Conservation (phyloP, 129 eudicot species). For the Artemisia tridentata region DNA sequence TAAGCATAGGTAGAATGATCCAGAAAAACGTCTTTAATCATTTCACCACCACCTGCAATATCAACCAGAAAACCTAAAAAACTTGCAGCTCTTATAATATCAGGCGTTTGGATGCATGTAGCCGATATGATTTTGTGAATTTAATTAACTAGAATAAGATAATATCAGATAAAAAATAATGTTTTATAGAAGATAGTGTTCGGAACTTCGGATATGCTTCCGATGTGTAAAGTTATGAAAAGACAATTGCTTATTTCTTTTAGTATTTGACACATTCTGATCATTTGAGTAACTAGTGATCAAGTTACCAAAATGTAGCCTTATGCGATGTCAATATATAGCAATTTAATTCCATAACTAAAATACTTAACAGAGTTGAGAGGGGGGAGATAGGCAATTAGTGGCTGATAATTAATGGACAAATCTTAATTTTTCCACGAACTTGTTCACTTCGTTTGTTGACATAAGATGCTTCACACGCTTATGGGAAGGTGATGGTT, state of each 20-base stretch:
- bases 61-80: conserved; percentile 10
- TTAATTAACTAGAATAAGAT: not conserved
- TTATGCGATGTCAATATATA: no score
- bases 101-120: not conserved
- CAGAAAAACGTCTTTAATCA: conserved; percentile 89
- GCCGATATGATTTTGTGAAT: not conserved
- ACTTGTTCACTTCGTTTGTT: no score
- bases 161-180: not conserved
- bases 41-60: conserved; percentile 90
- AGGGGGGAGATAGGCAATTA: no score
- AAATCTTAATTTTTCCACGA: no score
- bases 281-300: not conserved
- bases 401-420: no score
- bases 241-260: not conserved
- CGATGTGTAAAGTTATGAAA: not conserved
- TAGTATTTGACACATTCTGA: not conserved
- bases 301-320: not conserved
- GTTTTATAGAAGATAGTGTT: not conserved
- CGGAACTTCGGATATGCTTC: not conserved
- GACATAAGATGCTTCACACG: no score
- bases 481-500: no score
- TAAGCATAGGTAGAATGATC: conserved; percentile 98
- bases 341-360: no score
- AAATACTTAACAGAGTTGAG: no score
- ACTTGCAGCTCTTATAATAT: not conserved